Conservation (phyloP, 2,329 filamentous ascomycete genomes). For the Xylaria sp. region DNA sequence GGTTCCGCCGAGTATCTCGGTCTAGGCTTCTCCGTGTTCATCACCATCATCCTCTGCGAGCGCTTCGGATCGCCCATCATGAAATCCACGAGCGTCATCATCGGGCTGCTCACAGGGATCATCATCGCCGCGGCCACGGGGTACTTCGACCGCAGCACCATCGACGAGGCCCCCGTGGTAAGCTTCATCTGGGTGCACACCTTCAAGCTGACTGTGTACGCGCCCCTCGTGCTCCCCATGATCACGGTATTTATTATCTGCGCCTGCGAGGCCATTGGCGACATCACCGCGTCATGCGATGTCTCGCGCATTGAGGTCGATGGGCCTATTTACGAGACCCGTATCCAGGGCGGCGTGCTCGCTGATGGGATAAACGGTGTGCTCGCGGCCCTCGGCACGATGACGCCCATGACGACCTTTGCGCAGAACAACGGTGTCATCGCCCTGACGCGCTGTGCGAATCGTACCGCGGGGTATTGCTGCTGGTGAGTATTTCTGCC, state of each 20-base stretch:
- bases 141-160: constrained; percentile 77
- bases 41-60: constrained; percentile 80
- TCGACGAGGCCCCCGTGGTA: constrained; percentile 71
- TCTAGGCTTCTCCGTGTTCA: constrained; percentile 79
- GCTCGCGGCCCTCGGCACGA: constrained; percentile 77
- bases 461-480: constrained; percentile 79
- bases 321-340: constrained; percentile 72
- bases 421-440: constrained; percentile 89
- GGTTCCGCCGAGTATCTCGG: constrained; percentile 78
- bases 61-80: constrained; percentile 83
- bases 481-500: constrained; percentile 55
- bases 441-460: constrained; percentile 79
- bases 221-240: constrained; percentile 74
- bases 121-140: constrained; percentile 79
- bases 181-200: constrained; percentile 83
- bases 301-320: constrained; percentile 78
- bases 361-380: constrained; percentile 79
- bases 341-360: constrained; percentile 79
- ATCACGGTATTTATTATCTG: constrained; percentile 74
- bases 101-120: constrained; percentile 76
- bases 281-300: constrained; percentile 82
- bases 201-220: constrained; percentile 74
- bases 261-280: constrained; percentile 79
- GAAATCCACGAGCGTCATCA: constrained; percentile 78
- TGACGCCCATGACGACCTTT: constrained; percentile 80